Evolutionary conservation across 345 rosid species (phyloP).

Genomic region (Boechera divaricarpa): DNA sequence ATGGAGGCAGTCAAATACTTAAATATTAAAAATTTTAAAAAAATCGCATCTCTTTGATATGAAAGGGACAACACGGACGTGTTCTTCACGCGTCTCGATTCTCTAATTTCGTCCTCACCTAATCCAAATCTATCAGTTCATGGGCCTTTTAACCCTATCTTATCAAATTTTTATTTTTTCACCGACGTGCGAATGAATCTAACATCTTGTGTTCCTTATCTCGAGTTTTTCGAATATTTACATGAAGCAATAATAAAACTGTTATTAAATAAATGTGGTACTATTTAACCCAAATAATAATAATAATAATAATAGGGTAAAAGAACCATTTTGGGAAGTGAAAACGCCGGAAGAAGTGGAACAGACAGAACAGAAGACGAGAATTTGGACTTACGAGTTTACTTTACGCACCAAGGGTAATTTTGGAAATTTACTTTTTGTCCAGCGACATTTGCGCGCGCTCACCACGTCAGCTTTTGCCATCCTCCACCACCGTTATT

Average conservation of each 20-base stretch:
- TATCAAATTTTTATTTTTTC: not conserved
- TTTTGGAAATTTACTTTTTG: not conserved
- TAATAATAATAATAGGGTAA: not conserved
- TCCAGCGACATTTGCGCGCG: constrained; percentile 86
- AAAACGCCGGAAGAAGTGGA: constrained; percentile 38
- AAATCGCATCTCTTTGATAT: constrained; percentile 7
- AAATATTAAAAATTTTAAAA: not conserved
- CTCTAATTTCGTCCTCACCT: not conserved
- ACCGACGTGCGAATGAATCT: constrained; percentile 21
- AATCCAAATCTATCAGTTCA: constrained; percentile 27
- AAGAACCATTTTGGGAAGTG: constrained; percentile 26
- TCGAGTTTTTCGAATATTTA: constrained; percentile 2
- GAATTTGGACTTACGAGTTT: not conserved
- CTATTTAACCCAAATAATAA: not conserved
- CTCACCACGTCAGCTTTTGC: constrained; percentile 71
- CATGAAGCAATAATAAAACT: not conserved
- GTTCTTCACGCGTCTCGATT: constrained; percentile 31
- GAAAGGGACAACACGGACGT: constrained; percentile 40
- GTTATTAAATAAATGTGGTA: not conserved
- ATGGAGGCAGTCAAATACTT: constrained; percentile 45
- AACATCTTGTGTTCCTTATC: not conserved
- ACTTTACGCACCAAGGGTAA: not conserved
- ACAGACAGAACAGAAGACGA: constrained; percentile 28
- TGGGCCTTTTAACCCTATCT: not conserved
- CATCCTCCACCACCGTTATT: constrained; percentile 25